phyloP scores from a whole-genome alignment of 2,329 filamentous ascomycete species.

The Arthrocladium fulminans region DNA sequence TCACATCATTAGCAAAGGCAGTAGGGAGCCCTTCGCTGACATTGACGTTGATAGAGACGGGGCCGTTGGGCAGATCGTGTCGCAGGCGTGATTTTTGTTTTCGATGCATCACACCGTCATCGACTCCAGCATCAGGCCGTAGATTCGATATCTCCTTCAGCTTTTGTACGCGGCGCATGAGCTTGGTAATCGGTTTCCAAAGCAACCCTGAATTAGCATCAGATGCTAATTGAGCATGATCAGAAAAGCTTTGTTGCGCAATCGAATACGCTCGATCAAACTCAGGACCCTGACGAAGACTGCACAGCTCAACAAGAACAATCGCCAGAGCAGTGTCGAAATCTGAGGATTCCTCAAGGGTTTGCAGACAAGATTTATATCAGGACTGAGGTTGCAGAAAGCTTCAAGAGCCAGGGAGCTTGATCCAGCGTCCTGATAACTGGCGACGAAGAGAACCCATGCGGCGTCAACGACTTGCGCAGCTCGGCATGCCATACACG shows the following conservation, averaged over 20 bases:
- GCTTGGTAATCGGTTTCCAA: background rate
- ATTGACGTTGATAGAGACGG: background rate
- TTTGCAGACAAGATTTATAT: too few species aligned
- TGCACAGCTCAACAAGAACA: slow-evolving; percentile 1
- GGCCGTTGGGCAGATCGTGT: background rate
- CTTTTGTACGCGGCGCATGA: background rate
- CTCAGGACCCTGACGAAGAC: background rate
- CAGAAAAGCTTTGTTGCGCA: background rate
- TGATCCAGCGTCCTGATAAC: too few species aligned
- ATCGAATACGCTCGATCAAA: background rate
- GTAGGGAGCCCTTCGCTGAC: background rate
- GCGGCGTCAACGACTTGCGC: too few species aligned
- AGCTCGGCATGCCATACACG: too few species aligned
- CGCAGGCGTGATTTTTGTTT: background rate
- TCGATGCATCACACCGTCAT: background rate
- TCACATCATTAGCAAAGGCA: background rate
- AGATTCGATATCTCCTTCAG: background rate
- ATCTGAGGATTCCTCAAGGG: too few species aligned
- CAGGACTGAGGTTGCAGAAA: too few species aligned
- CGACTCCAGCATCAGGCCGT: background rate
- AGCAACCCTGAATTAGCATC: background rate
- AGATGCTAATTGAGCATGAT: background rate
- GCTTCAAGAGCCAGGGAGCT: too few species aligned
- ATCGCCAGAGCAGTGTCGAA: slow-evolving; percentile 3
- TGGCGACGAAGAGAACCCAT: too few species aligned